Evolutionary conservation across 2,329 filamentous ascomycete species (phyloP).

Genomic region (Aspergillus brasiliensis): DNA sequence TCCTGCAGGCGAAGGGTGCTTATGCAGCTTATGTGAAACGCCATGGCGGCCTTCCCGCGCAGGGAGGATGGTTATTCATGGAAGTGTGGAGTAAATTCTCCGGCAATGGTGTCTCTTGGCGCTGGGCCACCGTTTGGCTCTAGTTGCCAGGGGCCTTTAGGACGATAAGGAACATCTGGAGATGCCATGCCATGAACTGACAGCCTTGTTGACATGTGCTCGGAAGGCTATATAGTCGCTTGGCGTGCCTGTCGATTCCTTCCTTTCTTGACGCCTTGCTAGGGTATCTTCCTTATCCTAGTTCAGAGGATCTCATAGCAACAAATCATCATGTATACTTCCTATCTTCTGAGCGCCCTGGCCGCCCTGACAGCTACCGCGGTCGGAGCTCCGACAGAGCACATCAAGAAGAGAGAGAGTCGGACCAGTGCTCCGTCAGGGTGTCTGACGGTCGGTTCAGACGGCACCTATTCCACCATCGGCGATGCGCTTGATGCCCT

Average conservation of each 20-base stretch:
- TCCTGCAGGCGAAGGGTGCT: background rate
- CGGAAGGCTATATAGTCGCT: background rate
- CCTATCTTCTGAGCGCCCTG: constrained; percentile 14
- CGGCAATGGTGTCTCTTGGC: background rate
- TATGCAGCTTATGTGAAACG: background rate
- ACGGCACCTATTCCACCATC: constrained; percentile 28
- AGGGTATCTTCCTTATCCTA: background rate
- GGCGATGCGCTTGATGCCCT: constrained; percentile 30
- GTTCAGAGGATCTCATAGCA: background rate
- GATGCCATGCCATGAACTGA: background rate
- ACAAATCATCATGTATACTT: constrained; percentile 11
- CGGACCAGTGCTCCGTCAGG: constrained; percentile 27
- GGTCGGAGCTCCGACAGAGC: background rate
- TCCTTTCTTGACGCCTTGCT: background rate
- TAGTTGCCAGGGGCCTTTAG: no score
- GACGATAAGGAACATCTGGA: background rate
- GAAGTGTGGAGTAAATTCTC: constrained; percentile 1
- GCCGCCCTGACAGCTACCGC: constrained; percentile 8
- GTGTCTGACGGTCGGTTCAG: constrained; percentile 28
- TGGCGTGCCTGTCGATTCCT: background rate
- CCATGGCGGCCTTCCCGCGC: background rate
- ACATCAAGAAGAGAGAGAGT: constrained; percentile 13
- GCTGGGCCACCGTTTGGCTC: background rate
- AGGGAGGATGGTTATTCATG: background rate
- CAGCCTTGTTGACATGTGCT: background rate